A percentile compares a stretch with the other conserved stretches of the same genome.
These are phyloP conservation scores for Piedraia hortae DNA, from an alignment of 2,329 filamentous ascomycete genomes.

Conservation along the genomic window DNA sequence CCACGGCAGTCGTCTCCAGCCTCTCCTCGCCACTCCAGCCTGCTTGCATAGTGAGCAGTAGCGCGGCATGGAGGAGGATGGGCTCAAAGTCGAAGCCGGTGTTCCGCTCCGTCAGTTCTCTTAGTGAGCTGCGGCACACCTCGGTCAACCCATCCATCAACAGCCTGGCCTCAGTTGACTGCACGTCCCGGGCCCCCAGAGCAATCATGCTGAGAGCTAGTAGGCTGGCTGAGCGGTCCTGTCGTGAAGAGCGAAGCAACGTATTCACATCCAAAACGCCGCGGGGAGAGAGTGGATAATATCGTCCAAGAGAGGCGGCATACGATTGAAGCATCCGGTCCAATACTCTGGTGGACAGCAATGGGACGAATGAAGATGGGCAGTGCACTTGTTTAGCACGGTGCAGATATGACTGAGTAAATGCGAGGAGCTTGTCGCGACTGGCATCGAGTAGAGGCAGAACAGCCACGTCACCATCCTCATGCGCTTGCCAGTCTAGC, in stretches of 20 bases:
- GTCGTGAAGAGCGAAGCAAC: conserved; percentile 30
- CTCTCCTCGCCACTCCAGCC: conserved; percentile 53
- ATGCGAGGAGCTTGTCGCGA: conserved; percentile 41
- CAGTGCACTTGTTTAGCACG: conserved; percentile 43
- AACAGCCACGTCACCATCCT: conserved; percentile 21
- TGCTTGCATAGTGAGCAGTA: conserved; percentile 39
- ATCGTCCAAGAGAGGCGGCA: conserved; percentile 35
- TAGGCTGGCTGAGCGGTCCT: conserved; percentile 36
- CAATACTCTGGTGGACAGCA: conserved; percentile 37
- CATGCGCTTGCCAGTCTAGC: conserved; percentile 22
- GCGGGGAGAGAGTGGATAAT: conserved; percentile 33
- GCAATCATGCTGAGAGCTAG: conserved; percentile 46
- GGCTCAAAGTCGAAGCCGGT: conserved; percentile 39
- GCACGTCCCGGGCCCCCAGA: conserved; percentile 38
- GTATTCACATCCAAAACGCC: conserved; percentile 38
- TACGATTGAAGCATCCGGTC: conserved; percentile 41
- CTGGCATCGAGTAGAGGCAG: conserved; percentile 26
- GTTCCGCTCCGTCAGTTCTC: conserved; percentile 45
- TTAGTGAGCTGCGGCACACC: conserved; percentile 43
- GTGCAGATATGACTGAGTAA: conserved; percentile 41
- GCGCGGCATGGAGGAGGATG: conserved; percentile 33
- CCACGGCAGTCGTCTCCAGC: conserved; percentile 54
- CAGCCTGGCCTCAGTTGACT: conserved; percentile 34
- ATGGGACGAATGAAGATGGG: conserved; percentile 34
- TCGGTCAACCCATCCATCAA: conserved; percentile 39